Conservation (phyloP, 805 yeast genomes). For the Ogataea methanolica region DNA sequence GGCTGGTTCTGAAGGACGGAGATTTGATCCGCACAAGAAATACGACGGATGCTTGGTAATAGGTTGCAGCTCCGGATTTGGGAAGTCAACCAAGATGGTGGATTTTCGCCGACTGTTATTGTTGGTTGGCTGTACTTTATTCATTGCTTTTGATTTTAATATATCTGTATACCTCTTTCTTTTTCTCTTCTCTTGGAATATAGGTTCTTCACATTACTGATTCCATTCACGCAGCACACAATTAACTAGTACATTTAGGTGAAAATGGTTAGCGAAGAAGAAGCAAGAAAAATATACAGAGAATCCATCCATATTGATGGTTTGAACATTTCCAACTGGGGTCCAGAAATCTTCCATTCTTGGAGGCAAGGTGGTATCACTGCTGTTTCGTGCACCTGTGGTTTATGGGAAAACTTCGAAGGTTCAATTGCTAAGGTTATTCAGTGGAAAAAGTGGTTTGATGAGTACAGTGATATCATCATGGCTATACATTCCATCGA, state of each 20-base stretch:
- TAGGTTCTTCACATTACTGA: neutral
- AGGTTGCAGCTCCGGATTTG: too few species aligned
- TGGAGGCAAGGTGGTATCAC: slow-evolving; percentile 20
- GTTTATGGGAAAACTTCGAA: slow-evolving; percentile 17
- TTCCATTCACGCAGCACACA: neutral
- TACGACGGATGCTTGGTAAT: too few species aligned
- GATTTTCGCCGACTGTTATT: too few species aligned
- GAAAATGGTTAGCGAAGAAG: slow-evolving; percentile 13
- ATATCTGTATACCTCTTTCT: too few species aligned
- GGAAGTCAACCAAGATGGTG: too few species aligned
- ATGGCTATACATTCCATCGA: slow-evolving; percentile 14
- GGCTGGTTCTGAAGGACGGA: too few species aligned
- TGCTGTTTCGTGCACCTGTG: slow-evolving; percentile 17
- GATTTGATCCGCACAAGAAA: too few species aligned
- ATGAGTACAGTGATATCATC: slow-evolving; percentile 15
- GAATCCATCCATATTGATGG: slow-evolving; percentile 17
- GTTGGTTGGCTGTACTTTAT: too few species aligned
- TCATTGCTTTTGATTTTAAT: too few species aligned
- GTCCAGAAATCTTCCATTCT: slow-evolving; percentile 12
- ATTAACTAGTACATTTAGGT: neutral
- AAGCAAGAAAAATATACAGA: slow-evolving; percentile 16
- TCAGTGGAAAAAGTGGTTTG: slow-evolving; percentile 20
- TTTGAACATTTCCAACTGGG: slow-evolving; percentile 15
- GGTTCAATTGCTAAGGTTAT: slow-evolving; percentile 16
- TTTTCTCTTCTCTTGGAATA: neutral